Evolutionary conservation across 352 stramenopile genomes (phyloP).

Genomic region (Globisporangium spinosum): DNA sequence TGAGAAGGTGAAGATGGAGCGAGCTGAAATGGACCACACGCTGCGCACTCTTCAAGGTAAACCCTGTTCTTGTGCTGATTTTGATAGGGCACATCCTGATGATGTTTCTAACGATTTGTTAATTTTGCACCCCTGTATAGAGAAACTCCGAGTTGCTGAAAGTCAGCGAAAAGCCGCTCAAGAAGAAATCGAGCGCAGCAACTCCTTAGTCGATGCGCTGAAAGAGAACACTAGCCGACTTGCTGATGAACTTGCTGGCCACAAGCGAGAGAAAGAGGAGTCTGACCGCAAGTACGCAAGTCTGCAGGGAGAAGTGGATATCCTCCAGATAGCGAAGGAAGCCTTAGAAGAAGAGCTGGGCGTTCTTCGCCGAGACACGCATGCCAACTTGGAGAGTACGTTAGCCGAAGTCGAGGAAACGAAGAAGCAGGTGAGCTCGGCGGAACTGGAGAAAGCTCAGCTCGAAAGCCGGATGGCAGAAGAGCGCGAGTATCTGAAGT

Average conservation of each 20-base stretch:
- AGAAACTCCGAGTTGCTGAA: conserved; percentile 16
- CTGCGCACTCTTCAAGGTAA: conserved; percentile 41
- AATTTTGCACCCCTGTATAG: background rate
- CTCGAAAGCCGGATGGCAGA: conserved; percentile 36
- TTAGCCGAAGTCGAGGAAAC: conserved; percentile 21
- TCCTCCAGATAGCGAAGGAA: conserved; percentile 24
- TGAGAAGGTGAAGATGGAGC: conserved; percentile 56
- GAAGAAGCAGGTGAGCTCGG: conserved; percentile 13
- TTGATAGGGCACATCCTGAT: background rate
- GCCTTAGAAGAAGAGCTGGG: conserved; percentile 36
- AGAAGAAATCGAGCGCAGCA: conserved; percentile 13
- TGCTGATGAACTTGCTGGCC: conserved; percentile 13
- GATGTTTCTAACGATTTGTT: background rate
- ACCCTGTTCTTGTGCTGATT: background rate
- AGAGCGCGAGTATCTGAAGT: conserved; percentile 64
- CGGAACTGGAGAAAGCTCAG: conserved; percentile 20
- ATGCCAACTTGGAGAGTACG: conserved; percentile 35
- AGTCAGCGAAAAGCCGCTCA: conserved; percentile 6
- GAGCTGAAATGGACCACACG: conserved; percentile 41
- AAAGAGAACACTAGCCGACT: conserved; percentile 17
- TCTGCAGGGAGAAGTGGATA: conserved; percentile 38
- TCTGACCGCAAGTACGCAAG: conserved; percentile 18
- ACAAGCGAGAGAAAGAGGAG: conserved; percentile 22
- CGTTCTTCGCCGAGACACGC: conserved; percentile 34
- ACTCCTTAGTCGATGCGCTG: conserved; percentile 17